Evolutionary conservation across 1,284 basidiomycete species (phyloP), one percentile per base, ranked within the genome.

Genomic region (Heliocybe sulcata): DNA sequence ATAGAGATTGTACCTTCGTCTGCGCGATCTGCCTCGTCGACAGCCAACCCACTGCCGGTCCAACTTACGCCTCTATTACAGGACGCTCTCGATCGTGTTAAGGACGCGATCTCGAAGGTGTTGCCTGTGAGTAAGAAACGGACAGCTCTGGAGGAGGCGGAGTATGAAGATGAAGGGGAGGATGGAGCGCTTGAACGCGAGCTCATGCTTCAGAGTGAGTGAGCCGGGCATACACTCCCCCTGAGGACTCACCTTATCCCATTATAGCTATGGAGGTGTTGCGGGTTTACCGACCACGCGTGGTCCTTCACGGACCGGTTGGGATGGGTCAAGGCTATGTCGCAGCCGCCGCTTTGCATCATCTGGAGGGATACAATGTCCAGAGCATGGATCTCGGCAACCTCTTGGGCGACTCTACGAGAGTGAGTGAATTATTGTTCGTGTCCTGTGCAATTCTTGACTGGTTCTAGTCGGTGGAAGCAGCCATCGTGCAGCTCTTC

Each of bases 401-500:
- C 0, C 70, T 99, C 47, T 79, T 99, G 72, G 82, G 92, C 51
- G 96, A 99, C 69, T 92, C 94, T 0, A 87, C 92, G 0, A 76
- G 94, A 63, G 92, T 94, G 60, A 64, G 81, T 70, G 9, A 19
- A 27, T 29, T 10, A 22, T 35, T 52, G 22, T 49, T 25, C 35
- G 42, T 19, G 29, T 54, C 52, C 54, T 11, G 55, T 27, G 22
- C 11, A 48, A 29, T 50, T n/a, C n/a, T 3, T 54, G 55, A 49
- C 29, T 55, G 49, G 38, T 11, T 38, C 48, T 54, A 94, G 90
- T 94, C 94, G 2, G 76, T 87, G 2, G 97, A 99, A 72, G 91
- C 96, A 1, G 87, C 91, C 1, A 87, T 98, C 55, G 92, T 98
- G 1, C 96, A 98, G 63, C 79, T 98, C n/a, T 98, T 99, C 64